These are phyloP conservation scores for Hyaloperonospora brassicae DNA, from an alignment of 352 stramenopile species.

Conservation along the genomic window DNA sequence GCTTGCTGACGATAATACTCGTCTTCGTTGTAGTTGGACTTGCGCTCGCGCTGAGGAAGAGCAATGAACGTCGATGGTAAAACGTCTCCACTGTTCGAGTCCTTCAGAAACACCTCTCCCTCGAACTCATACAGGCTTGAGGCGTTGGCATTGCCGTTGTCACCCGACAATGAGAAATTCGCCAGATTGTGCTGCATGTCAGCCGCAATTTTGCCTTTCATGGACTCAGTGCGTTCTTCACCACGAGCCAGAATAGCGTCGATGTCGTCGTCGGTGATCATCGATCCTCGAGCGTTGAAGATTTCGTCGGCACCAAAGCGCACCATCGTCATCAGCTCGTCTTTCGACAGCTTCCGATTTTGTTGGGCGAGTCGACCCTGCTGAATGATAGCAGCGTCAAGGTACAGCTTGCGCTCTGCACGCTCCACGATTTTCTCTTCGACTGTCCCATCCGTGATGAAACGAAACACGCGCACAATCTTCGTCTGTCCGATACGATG, in stretches of 20 bases:
- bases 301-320: constrained; percentile 85
- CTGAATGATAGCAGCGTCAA: constrained; percentile 99
- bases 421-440: constrained; percentile 99
- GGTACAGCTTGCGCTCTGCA: constrained; percentile 96
- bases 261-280: constrained; percentile 91
- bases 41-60: constrained; percentile 77
- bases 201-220: constrained; percentile 81
- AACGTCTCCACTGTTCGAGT: constrained; percentile 68
- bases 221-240: constrained; percentile 84
- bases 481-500: constrained; percentile 99
- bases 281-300: constrained; percentile 80
- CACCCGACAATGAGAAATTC: constrained; percentile 90
- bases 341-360: constrained; percentile 90
- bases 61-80: constrained; percentile 88
- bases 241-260: constrained; percentile 87
- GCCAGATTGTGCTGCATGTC: constrained; percentile 94
- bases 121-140: constrained; percentile 87
- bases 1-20: constrained; percentile 92
- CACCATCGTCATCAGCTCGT: constrained; percentile 97
- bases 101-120: constrained; percentile 85
- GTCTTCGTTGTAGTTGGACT: constrained; percentile 94
- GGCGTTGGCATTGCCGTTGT: constrained; percentile 67
- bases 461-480: constrained; percentile 96
- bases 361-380: constrained; percentile 93
- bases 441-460: constrained; percentile 96